phyloP scores from a whole-genome alignment of 306 rosid genomes.

The Trichosanthes cucumerina region DNA sequence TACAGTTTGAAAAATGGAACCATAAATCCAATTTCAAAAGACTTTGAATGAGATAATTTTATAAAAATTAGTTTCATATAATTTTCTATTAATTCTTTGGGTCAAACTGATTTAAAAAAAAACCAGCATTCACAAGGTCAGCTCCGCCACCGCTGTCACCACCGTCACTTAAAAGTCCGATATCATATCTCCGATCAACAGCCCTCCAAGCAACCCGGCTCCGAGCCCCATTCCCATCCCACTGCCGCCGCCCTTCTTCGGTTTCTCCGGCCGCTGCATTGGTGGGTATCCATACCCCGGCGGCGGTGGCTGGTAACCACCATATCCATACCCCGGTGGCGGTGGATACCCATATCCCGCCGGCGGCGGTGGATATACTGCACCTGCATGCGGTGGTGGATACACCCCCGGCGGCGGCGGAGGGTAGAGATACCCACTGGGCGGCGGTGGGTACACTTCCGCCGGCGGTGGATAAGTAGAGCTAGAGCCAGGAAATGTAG shows the following conservation, averaged over 20 bases:
- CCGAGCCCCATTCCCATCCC: conserved; percentile 27
- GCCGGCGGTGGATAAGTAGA: neutral
- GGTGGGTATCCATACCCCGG: conserved; percentile 9
- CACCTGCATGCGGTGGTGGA: neutral
- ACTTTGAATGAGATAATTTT: neutral
- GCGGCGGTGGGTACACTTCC: neutral
- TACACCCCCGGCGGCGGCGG: neutral
- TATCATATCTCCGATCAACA: conserved; percentile 32
- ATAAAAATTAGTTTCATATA: neutral
- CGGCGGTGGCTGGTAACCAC: conserved; percentile 13
- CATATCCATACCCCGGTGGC: conserved; percentile 20
- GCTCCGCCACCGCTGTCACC: neutral
- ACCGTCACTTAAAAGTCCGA: conserved; percentile 9
- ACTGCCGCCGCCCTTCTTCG: conserved; percentile 6
- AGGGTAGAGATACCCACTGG: conserved; percentile 6
- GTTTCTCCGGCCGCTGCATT: conserved; percentile 11
- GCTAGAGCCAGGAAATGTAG: conserved; percentile 18
- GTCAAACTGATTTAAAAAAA: neutral
- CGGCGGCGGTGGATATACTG: neutral
- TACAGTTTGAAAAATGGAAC: too few relatives aligned
- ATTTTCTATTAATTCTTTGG: neutral
- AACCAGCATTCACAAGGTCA: neutral
- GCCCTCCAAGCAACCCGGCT: conserved; percentile 36
- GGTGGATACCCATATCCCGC: neutral
- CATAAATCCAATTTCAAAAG: neutral